Evolutionary conservation across 2,329 filamentous ascomycete species (phyloP).

Genomic region (Fusarium sp.): DNA sequence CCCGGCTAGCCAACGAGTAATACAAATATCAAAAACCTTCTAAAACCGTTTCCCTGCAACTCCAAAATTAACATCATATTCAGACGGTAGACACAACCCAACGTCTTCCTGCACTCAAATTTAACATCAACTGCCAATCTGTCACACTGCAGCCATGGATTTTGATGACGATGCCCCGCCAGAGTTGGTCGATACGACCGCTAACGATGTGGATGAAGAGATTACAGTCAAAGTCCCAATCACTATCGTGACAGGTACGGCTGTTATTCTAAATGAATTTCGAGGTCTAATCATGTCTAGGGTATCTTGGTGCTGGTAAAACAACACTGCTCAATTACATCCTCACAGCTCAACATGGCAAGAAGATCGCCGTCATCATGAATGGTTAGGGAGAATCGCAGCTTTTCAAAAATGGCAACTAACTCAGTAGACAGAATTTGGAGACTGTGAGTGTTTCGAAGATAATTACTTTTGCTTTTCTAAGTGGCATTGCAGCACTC

Average conservation of each 20-base stretch:
- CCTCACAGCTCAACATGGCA: conserved; percentile 92
- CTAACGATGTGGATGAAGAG: conserved; percentile 59
- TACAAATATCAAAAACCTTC: neutral
- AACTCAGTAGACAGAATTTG: conserved; percentile 71
- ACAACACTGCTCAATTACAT: conserved; percentile 97
- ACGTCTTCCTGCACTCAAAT: neutral
- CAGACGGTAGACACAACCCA: neutral
- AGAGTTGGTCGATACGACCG: conserved; percentile 65
- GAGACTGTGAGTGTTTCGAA: conserved; percentile 71
- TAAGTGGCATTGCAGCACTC: conserved; percentile 67
- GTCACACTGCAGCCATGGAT: conserved; percentile 61
- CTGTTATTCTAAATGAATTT: neutral
- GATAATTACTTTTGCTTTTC: conserved; percentile 1
- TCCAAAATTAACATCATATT: neutral
- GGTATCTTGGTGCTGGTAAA: conserved; percentile 95
- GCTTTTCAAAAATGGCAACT: conserved; percentile 22
- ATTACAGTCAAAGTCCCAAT: conserved; percentile 78
- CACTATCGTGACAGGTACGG: conserved; percentile 81
- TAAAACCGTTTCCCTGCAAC: neutral
- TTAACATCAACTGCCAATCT: neutral
- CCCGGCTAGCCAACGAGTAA: no score
- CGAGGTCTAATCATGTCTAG: conserved; percentile 58
- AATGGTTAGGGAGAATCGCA: conserved; percentile 68
- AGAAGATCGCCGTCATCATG: conserved; percentile 97
- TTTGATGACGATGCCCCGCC: conserved; percentile 76